Evolutionary conservation across 495 filamentous ascomycete genomes (phyloP).

Genomic region (Niebla homalea): DNA sequence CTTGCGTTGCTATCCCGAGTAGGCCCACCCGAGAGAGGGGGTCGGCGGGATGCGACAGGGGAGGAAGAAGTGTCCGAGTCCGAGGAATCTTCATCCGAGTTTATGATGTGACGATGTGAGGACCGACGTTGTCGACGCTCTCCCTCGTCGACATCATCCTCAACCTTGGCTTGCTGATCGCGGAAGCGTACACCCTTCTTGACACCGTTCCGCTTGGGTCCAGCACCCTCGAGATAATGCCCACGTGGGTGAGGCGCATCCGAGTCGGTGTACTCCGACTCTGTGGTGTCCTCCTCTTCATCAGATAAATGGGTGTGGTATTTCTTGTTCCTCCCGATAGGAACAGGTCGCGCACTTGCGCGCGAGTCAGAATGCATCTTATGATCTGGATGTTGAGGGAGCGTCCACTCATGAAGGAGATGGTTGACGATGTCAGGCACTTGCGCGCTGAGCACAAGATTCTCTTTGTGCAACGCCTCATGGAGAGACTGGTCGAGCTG

Average conservation of each 20-base stretch:
- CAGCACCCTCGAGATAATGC: constrained; percentile 26
- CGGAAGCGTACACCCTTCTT: constrained; percentile 25
- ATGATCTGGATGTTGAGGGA: constrained; percentile 4
- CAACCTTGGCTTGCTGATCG: constrained; percentile 21
- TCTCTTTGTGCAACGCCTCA: constrained; percentile 27
- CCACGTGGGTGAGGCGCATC: constrained; percentile 14
- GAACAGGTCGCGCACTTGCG: background rate
- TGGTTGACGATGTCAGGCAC: constrained; percentile 25
- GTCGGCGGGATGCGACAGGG: background rate
- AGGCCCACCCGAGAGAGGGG: background rate
- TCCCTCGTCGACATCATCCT: constrained; percentile 27
- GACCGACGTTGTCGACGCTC: constrained; percentile 11
- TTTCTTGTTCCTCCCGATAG: constrained; percentile 4
- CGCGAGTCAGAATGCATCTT: constrained; percentile 1
- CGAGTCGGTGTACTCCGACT: constrained; percentile 20
- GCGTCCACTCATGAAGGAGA: constrained; percentile 26
- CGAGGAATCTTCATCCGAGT: constrained; percentile 12
- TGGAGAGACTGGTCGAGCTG: constrained; percentile 24
- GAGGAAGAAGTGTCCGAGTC: constrained; percentile 9
- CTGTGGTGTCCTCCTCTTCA: constrained; percentile 21
- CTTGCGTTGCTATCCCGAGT: constrained; percentile 2
- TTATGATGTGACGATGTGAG: constrained; percentile 17
- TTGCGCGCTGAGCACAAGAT: constrained; percentile 27
- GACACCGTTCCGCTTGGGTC: constrained; percentile 14
- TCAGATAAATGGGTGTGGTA: background rate